Evolutionary conservation across 768 basidiomycete species (phyloP).

Genomic region (Chlorophyllum brunneum): DNA sequence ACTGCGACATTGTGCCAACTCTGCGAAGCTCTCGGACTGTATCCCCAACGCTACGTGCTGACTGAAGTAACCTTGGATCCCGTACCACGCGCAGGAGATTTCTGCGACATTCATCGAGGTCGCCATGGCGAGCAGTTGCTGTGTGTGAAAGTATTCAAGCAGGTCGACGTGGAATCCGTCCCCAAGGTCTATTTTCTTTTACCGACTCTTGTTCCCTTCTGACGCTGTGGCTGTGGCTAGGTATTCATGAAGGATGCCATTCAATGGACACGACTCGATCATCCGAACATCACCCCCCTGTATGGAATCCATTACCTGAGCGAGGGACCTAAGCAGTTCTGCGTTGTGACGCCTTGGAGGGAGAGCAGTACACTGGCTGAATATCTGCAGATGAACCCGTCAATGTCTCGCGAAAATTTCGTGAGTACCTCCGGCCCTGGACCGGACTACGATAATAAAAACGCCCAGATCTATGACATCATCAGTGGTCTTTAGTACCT

Average conservation of each 20-base stretch:
- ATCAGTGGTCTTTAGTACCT: conserved; percentile 12
- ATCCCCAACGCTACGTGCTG: too few relatives aligned
- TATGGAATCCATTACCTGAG: conserved; percentile 9
- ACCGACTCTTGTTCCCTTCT: conserved; percentile 14
- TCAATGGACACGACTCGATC: background rate
- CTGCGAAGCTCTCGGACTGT: too few relatives aligned
- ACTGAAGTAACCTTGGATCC: too few relatives aligned
- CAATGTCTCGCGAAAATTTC: background rate
- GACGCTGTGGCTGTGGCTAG: conserved; percentile 17
- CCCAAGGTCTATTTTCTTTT: conserved; percentile 18
- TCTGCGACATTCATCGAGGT: conserved; percentile 26
- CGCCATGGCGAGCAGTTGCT: conserved; percentile 14
- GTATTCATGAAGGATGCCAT: conserved; percentile 6
- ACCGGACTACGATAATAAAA: too few relatives aligned
- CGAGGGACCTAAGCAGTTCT: background rate
- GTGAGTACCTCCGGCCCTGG: background rate
- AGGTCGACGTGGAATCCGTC: conserved; percentile 7
- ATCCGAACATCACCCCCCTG: conserved; percentile 6
- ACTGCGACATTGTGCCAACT: too few relatives aligned
- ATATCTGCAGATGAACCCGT: conserved; percentile 1
- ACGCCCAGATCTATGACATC: conserved; percentile 10
- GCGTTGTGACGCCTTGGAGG: conserved; percentile 17
- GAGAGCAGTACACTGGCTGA: conserved; percentile 10
- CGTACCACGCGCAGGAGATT: conserved; percentile 23
- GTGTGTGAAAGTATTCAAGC: conserved; percentile 22